phyloP scores from a whole-genome alignment of 345 rosid genomes.

The Balakata baccata region DNA sequence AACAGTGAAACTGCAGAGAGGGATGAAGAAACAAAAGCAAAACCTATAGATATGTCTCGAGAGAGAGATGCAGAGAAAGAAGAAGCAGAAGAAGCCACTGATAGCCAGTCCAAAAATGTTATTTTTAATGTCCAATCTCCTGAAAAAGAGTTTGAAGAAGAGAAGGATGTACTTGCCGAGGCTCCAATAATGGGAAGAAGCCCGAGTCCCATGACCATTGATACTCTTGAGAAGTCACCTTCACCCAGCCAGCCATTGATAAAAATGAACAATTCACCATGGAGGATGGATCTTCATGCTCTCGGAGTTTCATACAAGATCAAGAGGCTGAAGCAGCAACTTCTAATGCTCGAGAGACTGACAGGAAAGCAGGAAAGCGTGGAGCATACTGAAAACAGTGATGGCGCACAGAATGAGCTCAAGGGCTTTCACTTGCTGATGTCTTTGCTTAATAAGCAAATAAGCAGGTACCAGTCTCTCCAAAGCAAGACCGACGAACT shows the following conservation, averaged over 20 bases:
- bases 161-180: constrained; percentile 27
- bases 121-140: constrained; percentile 46
- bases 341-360: constrained; percentile 76
- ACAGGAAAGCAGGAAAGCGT: constrained; percentile 57
- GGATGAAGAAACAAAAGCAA: constrained; percentile 35
- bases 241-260: constrained; percentile 29
- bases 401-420: constrained; percentile 26
- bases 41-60: constrained; percentile 20
- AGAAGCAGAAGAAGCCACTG: constrained; percentile 21
- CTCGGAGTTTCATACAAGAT: constrained; percentile 93
- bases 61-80: constrained; percentile 32
- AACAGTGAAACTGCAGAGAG: constrained; percentile 36
- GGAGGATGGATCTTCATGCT: constrained; percentile 91
- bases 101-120: constrained; percentile 15
- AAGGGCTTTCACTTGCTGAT: constrained; percentile 45
- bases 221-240: constrained; percentile 23
- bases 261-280: constrained; percentile 40
- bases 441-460: constrained; percentile 72
- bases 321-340: constrained; percentile 88
- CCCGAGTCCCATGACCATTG: constrained; percentile 23
- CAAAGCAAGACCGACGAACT: constrained; percentile 83
- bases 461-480: constrained; percentile 76
- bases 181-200: constrained; percentile 31
- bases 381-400: constrained; percentile 36
- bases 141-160: constrained; percentile 51